Percentiles rank a stretch among this genome's conserved stretches.
phyloP scores from a whole-genome alignment of 1,284 basidiomycete species.

The Phellinidium pouzarii region DNA sequence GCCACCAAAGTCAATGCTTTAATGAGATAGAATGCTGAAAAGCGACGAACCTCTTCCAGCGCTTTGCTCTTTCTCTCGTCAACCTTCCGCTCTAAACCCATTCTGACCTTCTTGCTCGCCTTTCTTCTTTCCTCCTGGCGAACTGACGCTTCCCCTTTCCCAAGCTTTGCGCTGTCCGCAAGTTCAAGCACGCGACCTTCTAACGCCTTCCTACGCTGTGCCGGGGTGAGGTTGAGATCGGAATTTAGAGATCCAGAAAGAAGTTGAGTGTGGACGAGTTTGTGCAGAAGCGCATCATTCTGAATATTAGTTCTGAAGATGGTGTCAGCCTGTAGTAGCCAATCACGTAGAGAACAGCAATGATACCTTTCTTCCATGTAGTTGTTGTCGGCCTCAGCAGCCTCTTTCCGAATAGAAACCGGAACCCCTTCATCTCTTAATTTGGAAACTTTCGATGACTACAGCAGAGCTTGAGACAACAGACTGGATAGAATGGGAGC shows the following conservation, averaged over 20 bases:
- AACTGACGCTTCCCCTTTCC: conserved; percentile 59
- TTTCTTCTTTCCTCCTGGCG: conserved; percentile 56
- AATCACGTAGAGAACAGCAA: background rate
- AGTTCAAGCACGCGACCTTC: conserved; percentile 69
- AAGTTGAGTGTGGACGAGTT: conserved; percentile 68
- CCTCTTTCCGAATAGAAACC: too few species aligned
- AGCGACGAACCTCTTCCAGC: conserved; percentile 54
- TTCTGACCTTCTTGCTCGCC: conserved; percentile 61
- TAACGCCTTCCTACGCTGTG: conserved; percentile 61
- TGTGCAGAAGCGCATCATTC: conserved; percentile 70
- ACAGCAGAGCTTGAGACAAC: background rate
- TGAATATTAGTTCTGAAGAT: conserved; percentile 56
- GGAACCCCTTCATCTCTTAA: conserved; percentile 30
- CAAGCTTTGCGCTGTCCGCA: conserved; percentile 55
- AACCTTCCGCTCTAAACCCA: conserved; percentile 58
- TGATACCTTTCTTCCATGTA: conserved; percentile 42
- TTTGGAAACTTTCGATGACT: conserved; percentile 74
- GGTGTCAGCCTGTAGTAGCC: background rate
- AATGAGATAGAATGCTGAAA: conserved; percentile 9
- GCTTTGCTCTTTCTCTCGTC: conserved; percentile 44
- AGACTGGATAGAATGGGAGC: background rate
- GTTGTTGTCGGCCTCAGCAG: conserved; percentile 30
- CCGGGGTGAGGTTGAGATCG: conserved; percentile 53
- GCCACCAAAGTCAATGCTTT: conserved; percentile 15
- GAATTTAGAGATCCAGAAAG: conserved; percentile 63